A percentile compares a stretch with the other conserved stretches of the same genome.
phyloP scores from a whole-genome alignment of 345 rosid species.

The Eucalyptus rudis region DNA sequence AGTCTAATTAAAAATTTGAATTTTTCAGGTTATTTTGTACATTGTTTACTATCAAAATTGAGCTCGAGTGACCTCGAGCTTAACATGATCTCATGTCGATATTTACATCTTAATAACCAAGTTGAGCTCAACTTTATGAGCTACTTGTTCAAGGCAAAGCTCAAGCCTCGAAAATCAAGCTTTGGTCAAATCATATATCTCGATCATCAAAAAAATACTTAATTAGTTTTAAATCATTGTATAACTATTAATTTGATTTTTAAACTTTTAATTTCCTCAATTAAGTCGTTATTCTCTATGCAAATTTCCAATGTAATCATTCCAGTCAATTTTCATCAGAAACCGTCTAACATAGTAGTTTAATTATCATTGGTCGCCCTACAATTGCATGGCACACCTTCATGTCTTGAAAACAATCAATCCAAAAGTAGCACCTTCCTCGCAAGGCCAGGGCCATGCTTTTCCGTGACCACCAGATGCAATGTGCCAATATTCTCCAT shows the following conservation, averaged over 20 bases:
- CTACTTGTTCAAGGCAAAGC: neutral
- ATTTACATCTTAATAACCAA: neutral
- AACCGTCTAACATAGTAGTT: no score
- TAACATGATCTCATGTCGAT: neutral
- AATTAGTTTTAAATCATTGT: no score
- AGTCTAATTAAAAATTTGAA: neutral
- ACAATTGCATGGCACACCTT: no score
- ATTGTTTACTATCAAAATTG: neutral
- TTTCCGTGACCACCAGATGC: neutral
- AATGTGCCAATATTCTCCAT: neutral
- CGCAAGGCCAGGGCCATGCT: neutral
- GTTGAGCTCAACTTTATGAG: neutral
- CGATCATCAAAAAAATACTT: neutral
- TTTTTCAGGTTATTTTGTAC: neutral
- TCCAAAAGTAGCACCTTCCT: no score
- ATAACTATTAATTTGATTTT: no score
- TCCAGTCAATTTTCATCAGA: fast-evolving
- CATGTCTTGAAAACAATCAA: no score
- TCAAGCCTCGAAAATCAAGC: fast-evolving
- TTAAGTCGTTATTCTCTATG: fast-evolving
- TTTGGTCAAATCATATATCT: neutral
- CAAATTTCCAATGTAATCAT: no score
- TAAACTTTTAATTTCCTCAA: no score
- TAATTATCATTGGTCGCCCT: no score
- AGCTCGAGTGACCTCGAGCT: neutral